A percentile compares a stretch with the other conserved stretches of the same genome.
These are phyloP conservation scores for Moesziomyces sp. DNA, from an alignment of 1,284 basidiomycete species.

Conservation along the genomic window DNA sequence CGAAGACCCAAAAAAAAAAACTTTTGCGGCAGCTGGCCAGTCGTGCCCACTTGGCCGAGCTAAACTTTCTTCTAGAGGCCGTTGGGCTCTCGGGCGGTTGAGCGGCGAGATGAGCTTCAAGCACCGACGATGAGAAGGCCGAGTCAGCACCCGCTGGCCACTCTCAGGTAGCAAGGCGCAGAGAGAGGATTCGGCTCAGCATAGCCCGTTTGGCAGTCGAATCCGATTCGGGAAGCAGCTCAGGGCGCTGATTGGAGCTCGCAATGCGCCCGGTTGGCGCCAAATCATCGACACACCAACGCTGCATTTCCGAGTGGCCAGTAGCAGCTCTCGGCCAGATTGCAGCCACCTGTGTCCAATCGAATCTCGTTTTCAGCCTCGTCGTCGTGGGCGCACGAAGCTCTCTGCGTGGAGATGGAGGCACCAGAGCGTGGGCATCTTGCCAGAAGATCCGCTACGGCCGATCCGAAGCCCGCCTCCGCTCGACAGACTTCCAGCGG, in stretches of 20 bases:
- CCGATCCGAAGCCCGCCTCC: neutral
- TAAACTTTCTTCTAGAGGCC: neutral
- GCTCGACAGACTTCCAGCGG: neutral
- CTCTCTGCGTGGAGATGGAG: too few species aligned
- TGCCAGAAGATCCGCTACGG: neutral
- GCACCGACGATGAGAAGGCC: too few species aligned
- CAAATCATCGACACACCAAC: neutral
- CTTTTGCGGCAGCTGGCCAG: neutral
- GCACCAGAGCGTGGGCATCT: neutral
- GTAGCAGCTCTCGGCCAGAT: neutral
- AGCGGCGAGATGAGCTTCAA: too few species aligned
- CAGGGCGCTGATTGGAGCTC: neutral
- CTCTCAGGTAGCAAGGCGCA: too few species aligned
- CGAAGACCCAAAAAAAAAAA: neutral
- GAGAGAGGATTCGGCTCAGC: too few species aligned
- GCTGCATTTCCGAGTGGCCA: neutral
- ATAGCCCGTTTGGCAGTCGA: too few species aligned
- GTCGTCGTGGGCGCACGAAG: too few species aligned
- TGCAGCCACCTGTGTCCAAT: neutral
- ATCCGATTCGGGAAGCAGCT: neutral
- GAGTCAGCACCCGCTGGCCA: neutral
- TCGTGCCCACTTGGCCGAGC: neutral
- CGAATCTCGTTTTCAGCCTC: too few species aligned
- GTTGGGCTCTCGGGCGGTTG: too few species aligned
- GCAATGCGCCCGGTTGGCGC: too few species aligned